Conservation (phyloP, 805 yeast genomes). For the Starmerella floris region DNA sequence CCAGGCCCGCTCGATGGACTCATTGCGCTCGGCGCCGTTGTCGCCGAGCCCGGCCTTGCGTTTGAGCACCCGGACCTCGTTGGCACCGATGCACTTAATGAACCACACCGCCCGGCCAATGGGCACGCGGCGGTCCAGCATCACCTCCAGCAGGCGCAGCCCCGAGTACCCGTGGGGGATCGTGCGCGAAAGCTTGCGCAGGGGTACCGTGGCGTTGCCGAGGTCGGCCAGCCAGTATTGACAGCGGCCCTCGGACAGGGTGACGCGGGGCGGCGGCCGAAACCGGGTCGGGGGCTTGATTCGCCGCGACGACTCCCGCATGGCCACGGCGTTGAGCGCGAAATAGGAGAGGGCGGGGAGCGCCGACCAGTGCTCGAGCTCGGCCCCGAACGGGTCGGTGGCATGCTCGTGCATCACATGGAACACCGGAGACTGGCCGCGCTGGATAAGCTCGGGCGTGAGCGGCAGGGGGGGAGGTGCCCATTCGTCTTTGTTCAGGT, state of each 20-base stretch:
- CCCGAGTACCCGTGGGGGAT: slow-evolving; percentile 85
- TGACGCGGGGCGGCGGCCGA: slow-evolving; percentile 79
- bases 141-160: slow-evolving; percentile 52
- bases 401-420: slow-evolving; percentile 51
- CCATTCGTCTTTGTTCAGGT: slow-evolving; percentile 12
- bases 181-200: slow-evolving; percentile 55
- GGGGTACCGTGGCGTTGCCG: slow-evolving; percentile 52
- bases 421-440: slow-evolving; percentile 58
- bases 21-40: slow-evolving; percentile 2
- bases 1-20: slow-evolving; percentile 44
- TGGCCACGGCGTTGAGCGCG: slow-evolving; percentile 37
- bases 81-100: slow-evolving; percentile 71
- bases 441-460: slow-evolving; percentile 45
- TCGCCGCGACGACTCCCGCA: slow-evolving; percentile 35
- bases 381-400: slow-evolving; percentile 33
- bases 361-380: slow-evolving; percentile 30
- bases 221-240: slow-evolving; percentile 78
- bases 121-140: slow-evolving; percentile 57
- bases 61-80: slow-evolving; percentile 51
- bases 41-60: slow-evolving; percentile 28
- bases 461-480: slow-evolving; percentile 25
- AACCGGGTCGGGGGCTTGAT: slow-evolving; percentile 41
- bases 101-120: slow-evolving; percentile 80
- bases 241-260: slow-evolving; percentile 71
- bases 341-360: slow-evolving; percentile 39